phyloP scores from a whole-genome alignment of 2,329 filamentous ascomycete genomes.

The Talaromyces marneffei region DNA sequence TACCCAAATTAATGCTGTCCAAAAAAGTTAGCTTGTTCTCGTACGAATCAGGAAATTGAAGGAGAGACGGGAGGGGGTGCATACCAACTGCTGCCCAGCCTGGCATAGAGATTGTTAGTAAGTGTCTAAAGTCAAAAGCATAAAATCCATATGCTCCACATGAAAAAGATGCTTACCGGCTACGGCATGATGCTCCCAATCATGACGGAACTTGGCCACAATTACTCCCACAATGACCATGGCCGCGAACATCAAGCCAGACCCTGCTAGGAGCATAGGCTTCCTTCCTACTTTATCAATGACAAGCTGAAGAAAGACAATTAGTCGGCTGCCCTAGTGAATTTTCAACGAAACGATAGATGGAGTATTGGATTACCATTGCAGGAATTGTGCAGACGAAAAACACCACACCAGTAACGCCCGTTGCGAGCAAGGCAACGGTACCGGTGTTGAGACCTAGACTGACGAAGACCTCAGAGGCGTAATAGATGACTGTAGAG shows the following conservation, averaged over 20 bases:
- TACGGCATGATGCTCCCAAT: conserved; percentile 47
- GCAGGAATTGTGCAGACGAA: conserved; percentile 27
- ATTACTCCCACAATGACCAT: conserved; percentile 50
- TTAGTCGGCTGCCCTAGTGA: background rate
- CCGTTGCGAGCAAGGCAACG: conserved; percentile 29
- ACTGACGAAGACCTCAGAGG: conserved; percentile 32
- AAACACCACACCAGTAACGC: conserved; percentile 31
- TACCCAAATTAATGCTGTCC: conserved; percentile 50
- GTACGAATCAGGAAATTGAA: background rate
- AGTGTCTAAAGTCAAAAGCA: background rate
- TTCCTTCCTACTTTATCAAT: conserved; percentile 47
- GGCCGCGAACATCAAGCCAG: conserved; percentile 41
- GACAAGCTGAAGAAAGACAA: background rate
- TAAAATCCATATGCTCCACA: background rate
- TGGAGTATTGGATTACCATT: conserved; percentile 19
- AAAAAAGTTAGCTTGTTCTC: background rate
- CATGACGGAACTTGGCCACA: conserved; percentile 47
- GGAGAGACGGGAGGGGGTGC: background rate
- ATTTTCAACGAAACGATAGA: background rate
- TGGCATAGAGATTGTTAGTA: background rate
- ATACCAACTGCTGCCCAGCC: conserved; percentile 48
- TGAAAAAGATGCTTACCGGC: conserved; percentile 28
- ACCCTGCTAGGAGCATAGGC: conserved; percentile 42
- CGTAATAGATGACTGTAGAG: conserved; percentile 37
- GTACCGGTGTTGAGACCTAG: conserved; percentile 32